Conservation (phyloP, 2,329 filamentous ascomycete species). For the Gaeumannomyces tritici region DNA sequence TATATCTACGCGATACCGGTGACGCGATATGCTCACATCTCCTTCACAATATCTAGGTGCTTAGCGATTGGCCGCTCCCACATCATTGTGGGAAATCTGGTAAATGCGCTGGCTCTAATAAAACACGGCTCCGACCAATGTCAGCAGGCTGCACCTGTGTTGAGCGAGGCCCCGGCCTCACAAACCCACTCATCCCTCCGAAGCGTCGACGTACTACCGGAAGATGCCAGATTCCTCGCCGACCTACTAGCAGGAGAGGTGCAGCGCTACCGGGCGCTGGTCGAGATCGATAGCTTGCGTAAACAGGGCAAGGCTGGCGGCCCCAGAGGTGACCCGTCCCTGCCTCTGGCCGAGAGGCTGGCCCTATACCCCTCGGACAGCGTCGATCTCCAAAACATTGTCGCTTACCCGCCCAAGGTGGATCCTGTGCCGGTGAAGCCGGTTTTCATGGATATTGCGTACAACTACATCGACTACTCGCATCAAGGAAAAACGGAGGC, state of each 20-base stretch:
- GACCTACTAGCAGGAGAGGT: conserved; percentile 60
- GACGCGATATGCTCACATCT: conserved; percentile 7
- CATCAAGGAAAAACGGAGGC: conserved; percentile 24
- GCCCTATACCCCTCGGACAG: conserved; percentile 59
- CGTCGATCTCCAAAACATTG: conserved; percentile 69
- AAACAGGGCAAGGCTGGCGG: conserved; percentile 28
- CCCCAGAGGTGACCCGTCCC: neutral
- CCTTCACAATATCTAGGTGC: conserved; percentile 41
- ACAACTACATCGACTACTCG: conserved; percentile 95
- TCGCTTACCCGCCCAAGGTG: conserved; percentile 78
- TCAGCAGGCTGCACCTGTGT: conserved; percentile 36
- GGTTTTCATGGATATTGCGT: conserved; percentile 90
- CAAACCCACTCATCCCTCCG: conserved; percentile 28
- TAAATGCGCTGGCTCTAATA: conserved; percentile 79
- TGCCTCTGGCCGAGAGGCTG: conserved; percentile 64
- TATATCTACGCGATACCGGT: neutral
- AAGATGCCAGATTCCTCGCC: conserved; percentile 49
- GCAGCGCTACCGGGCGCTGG: conserved; percentile 74
- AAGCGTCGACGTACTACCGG: conserved; percentile 56
- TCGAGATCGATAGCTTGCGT: conserved; percentile 64
- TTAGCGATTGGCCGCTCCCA: conserved; percentile 82
- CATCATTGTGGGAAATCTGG: conserved; percentile 58
- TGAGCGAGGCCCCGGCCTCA: conserved; percentile 24
- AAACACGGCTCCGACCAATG: conserved; percentile 59
- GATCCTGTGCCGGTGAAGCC: conserved; percentile 85